Evolutionary conservation across 2,329 filamentous ascomycete genomes (phyloP).

Genomic region (Pestalotiopsis sp.): DNA sequence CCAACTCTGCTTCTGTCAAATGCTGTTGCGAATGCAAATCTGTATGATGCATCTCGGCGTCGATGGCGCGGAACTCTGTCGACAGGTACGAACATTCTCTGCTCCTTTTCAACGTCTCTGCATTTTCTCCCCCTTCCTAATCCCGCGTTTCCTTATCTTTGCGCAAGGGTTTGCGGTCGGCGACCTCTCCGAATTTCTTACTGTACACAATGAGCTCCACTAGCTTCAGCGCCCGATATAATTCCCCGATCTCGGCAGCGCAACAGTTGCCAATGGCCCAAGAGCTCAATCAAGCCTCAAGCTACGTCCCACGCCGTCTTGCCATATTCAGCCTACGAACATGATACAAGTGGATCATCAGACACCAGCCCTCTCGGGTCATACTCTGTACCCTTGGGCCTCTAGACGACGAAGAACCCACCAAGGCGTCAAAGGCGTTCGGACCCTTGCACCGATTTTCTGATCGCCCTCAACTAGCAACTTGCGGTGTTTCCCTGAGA

Average conservation of each 20-base stretch:
- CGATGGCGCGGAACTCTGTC: not conserved
- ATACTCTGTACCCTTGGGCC: not conserved
- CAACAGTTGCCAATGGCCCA: not conserved
- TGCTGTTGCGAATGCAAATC: not conserved
- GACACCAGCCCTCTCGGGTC: slow-evolving; percentile 1
- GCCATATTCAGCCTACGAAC: not conserved
- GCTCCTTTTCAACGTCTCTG: not conserved
- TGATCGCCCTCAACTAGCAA: slow-evolving; percentile 6
- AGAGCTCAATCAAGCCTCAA: not conserved
- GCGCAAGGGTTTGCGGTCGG: not conserved
- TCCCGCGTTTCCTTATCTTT: not conserved
- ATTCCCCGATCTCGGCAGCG: slow-evolving; percentile 2
- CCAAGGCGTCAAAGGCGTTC: not conserved
- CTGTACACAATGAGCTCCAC: not conserved
- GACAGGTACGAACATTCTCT: not conserved
- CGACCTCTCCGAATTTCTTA: not conserved
- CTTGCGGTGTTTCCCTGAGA: slow-evolving; percentile 6
- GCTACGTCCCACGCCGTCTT: not conserved
- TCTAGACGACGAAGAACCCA: not conserved
- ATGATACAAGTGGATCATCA: slow-evolving; percentile 1
- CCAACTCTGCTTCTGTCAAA: not conserved
- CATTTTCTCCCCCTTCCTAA: not conserved
- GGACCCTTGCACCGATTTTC: slow-evolving; percentile 7
- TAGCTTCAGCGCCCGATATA: not conserved
- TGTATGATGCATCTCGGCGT: not conserved